Evolutionary conservation across 2,329 filamentous ascomycete genomes (phyloP), one percentile per base, ranked within the genome.

Genomic region (Cladosporium colombiae): DNA sequence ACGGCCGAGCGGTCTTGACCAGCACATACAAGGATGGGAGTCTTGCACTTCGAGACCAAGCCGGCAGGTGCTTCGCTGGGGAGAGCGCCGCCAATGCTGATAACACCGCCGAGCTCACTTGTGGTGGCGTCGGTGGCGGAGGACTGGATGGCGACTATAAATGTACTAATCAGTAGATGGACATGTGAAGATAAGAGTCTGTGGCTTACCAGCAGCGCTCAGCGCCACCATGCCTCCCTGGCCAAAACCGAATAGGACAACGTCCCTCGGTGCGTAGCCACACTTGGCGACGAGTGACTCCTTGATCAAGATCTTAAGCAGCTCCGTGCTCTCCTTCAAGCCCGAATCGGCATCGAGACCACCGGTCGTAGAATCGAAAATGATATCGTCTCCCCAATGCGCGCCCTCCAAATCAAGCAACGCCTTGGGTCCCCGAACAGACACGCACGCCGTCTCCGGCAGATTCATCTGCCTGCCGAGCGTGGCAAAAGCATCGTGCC

Each of bases 401-500:
- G 84, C 90, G 31, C 87, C 88, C 2, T 88, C 83, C 5, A 93
- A 79, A 55, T 88, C 83, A 63, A 91, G 87, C 5, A 96, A 81
- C 0, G 86, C 85, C 27, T 83, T 83, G 0, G 90, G 88, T 0
- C 89, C 93, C 73, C 90, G 90, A 50, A 96, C 81, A 7, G 91
- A 86, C 63, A 97, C 85, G 72, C 88, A 88, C 65, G 89, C 85
- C 62, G 93, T 93, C 73, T 93, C 91, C 0, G 92, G 92, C 3
- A 96, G 86, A 67, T 85, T 82, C 67, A 96, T 79, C 70, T 86
- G 87, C 65, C 82, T 81, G 23, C 88, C 91, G 68, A 96, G 90
- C 53, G 80, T 79, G 67, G 86, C 84, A 76, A 95, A 96, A 40
- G 90, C 83, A 3, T 76, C 73, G 67, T 91, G 85, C 37, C 85